Percentiles rank a stretch among this genome's conserved stretches.
Evolutionary conservation across 1,284 basidiomycete genomes (phyloP).

Genomic region (Naganishia sp.): DNA sequence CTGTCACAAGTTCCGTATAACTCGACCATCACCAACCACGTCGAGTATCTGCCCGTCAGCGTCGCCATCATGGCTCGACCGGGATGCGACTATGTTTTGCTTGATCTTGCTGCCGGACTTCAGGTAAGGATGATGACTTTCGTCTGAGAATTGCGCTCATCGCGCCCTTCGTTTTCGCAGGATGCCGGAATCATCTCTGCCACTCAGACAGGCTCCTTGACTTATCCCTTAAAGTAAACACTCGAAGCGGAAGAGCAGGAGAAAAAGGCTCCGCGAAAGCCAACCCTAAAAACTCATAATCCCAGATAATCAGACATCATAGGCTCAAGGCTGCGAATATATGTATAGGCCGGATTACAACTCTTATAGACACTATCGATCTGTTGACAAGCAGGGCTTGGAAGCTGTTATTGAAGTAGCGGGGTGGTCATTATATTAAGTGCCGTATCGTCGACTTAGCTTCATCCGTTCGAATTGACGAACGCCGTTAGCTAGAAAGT

Average conservation of each 20-base stretch:
- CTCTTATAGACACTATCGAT: neutral
- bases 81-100: slow-evolving; percentile 56
- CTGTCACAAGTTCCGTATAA: slow-evolving; percentile 55
- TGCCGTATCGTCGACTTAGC: neutral
- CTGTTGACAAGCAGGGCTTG: no score
- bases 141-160: neutral
- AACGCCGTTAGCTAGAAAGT: neutral
- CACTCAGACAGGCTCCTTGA: slow-evolving; percentile 18
- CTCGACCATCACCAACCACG: slow-evolving; percentile 53
- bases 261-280: neutral
- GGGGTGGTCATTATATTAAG: no score
- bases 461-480: neutral
- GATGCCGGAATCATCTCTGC: slow-evolving; percentile 26
- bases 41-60: slow-evolving; percentile 55
- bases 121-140: slow-evolving; percentile 10
- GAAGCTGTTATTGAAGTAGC: neutral
- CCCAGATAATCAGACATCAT: neutral
- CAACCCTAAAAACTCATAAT: neutral
- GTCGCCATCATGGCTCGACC: slow-evolving; percentile 53
- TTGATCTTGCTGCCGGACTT: slow-evolving; percentile 44
- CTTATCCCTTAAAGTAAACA: slow-evolving; percentile 1
- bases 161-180: neutral
- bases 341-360: neutral
- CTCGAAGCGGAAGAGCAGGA: neutral
- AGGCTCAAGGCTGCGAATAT: neutral